phyloP scores from a whole-genome alignment of 176 grass and related monocot species.

The Melocanna baccifera region DNA sequence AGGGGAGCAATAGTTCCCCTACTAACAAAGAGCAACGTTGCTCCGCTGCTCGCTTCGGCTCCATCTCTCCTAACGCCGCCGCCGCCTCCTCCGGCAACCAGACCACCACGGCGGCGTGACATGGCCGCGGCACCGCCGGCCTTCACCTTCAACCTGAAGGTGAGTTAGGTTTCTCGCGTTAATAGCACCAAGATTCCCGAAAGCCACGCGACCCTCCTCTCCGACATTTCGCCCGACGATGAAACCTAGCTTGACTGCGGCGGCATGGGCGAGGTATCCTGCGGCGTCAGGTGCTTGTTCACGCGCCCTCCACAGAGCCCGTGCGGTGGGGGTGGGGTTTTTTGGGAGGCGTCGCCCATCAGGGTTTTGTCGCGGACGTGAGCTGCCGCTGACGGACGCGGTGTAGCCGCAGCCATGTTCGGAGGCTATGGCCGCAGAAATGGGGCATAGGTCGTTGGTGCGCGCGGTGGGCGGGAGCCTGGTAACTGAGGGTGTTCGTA shows the following conservation, averaged over 20 bases:
- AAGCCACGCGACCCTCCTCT: background rate
- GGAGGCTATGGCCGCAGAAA: background rate
- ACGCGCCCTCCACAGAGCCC: background rate
- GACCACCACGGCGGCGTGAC: background rate
- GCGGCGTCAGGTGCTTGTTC: background rate
- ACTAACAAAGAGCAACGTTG: too few relatives aligned
- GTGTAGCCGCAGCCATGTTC: background rate
- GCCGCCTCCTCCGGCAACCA: background rate
- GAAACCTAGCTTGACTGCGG: background rate
- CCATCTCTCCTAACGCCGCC: background rate
- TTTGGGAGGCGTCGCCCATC: background rate
- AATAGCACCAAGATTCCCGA: too few relatives aligned
- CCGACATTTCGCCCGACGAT: background rate
- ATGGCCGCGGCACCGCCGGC: constrained; percentile 48
- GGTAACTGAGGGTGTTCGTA: background rate
- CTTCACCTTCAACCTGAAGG: constrained; percentile 68
- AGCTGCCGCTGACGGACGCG: background rate
- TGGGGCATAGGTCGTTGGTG: too few relatives aligned
- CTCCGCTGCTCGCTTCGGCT: background rate
- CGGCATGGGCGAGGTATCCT: background rate
- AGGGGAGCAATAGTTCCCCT: too few relatives aligned
- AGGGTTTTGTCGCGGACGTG: background rate
- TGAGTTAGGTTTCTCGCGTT: background rate
- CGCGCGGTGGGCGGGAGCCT: background rate
- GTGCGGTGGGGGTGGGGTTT: background rate